These are phyloP conservation scores for Elongisporangium prolatum DNA, from an alignment of 352 stramenopile species.

Conservation along the genomic window DNA sequence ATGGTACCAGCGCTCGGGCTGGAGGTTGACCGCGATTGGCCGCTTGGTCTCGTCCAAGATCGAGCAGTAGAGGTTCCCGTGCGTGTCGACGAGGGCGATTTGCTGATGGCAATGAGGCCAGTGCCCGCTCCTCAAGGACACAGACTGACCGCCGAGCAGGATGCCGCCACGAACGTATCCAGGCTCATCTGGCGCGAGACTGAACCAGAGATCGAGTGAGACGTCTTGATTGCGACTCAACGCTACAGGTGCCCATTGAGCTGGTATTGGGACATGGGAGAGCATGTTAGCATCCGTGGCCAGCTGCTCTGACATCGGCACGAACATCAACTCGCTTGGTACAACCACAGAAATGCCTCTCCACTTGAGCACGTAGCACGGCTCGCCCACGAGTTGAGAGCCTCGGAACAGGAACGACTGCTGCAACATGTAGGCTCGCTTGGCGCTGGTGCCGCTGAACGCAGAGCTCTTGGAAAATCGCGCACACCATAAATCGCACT, in stretches of 20 bases:
- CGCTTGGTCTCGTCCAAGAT: background rate
- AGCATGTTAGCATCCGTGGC: too few relatives aligned
- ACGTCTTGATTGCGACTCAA: too few relatives aligned
- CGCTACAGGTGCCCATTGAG: too few relatives aligned
- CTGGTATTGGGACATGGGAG: too few relatives aligned
- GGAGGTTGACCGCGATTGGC: constrained; percentile 3
- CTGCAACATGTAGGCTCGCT: constrained; percentile 10
- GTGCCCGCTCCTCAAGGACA: background rate
- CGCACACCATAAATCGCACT: constrained; percentile 7
- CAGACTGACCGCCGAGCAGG: constrained; percentile 8
- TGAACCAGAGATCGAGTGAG: background rate
- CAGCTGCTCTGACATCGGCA: too few relatives aligned
- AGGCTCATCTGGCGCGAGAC: background rate
- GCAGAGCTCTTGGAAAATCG: background rate
- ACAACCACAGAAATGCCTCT: too few relatives aligned
- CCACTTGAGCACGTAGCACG: too few relatives aligned
- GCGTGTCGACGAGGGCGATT: constrained; percentile 8
- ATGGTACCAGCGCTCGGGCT: constrained; percentile 15
- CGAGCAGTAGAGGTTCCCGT: constrained; percentile 8
- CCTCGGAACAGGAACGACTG: constrained; percentile 6
- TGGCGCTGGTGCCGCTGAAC: background rate
- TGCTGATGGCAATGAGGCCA: constrained; percentile 10
- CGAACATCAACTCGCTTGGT: too few relatives aligned
- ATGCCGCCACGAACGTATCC: background rate
- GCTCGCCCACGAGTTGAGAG: background rate